These are phyloP conservation scores for Parathielavia hyrcaniae DNA, from an alignment of 495 filamentous ascomycete species.

Conservation along the genomic window DNA sequence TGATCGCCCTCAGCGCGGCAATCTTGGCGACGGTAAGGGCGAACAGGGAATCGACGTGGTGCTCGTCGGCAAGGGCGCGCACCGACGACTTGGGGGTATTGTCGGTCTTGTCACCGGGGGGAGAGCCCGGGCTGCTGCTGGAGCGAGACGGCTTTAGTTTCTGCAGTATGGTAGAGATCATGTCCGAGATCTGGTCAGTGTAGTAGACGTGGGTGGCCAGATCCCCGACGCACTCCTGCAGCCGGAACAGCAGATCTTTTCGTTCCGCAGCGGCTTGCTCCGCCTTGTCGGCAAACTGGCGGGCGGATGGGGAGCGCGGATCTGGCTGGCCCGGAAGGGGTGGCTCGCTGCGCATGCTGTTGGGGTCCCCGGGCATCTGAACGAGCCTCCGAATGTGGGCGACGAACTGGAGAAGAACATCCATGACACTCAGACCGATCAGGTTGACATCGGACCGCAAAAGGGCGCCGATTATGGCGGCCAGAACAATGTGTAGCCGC, in stretches of 20 bases:
- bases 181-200: conserved; percentile 85
- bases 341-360: conserved; percentile 33
- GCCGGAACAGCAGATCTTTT: conserved; percentile 53
- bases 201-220: conserved; percentile 94
- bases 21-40: conserved; percentile 66
- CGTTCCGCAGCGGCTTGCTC: conserved; percentile 30
- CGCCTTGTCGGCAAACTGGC: conserved; percentile 26
- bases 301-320: conserved; percentile 23
- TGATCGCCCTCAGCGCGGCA: conserved; percentile 72
- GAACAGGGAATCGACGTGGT: conserved; percentile 57
- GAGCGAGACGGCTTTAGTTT: conserved; percentile 61
- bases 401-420: conserved; percentile 74
- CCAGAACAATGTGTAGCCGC: conserved; percentile 62
- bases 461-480: conserved; percentile 69
- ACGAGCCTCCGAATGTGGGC: conserved; percentile 70
- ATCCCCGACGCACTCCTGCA: conserved; percentile 73
- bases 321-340: conserved; percentile 26
- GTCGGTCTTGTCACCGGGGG: conserved; percentile 37
- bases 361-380: conserved; percentile 52
- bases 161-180: conserved; percentile 70
- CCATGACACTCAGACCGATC: conserved; percentile 90
- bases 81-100: conserved; percentile 24
- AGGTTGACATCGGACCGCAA: conserved; percentile 82
- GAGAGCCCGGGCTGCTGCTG: conserved; percentile 37
- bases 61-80: conserved; percentile 32